Conservation (phyloP, 2,329 filamentous ascomycete species). For the Cercospora citrullina region DNA sequence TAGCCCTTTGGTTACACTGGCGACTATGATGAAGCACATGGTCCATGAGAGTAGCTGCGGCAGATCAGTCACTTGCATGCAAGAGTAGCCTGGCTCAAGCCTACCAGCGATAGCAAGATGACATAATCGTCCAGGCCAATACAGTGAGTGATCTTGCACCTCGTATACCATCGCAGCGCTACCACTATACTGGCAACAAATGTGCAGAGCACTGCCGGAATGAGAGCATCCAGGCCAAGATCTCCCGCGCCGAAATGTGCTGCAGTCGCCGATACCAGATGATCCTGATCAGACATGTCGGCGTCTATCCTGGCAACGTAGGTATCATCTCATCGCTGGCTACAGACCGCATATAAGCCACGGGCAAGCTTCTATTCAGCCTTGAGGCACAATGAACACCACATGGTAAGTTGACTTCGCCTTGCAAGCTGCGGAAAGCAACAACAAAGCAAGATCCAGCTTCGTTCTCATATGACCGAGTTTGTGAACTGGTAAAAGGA, state of each 20-base stretch:
- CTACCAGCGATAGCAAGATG: constrained; percentile 40
- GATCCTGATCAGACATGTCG: neutral
- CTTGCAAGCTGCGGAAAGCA: neutral
- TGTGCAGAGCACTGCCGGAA: constrained; percentile 37
- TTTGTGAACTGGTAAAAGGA: neutral
- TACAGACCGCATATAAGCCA: neutral
- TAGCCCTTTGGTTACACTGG: constrained; percentile 29
- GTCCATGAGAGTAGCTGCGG: constrained; percentile 34
- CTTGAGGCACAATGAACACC: neutral
- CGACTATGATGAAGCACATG: constrained; percentile 35
- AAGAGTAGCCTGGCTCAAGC: neutral
- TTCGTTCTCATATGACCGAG: neutral
- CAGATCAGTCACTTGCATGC: neutral
- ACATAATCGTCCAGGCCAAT: constrained; percentile 42
- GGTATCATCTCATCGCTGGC: neutral
- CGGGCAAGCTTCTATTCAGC: neutral
- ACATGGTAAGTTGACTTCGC: neutral
- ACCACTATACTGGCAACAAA: constrained; percentile 38
- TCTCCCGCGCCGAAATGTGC: constrained; percentile 29
- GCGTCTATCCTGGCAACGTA: neutral
- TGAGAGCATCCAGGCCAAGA: constrained; percentile 36
- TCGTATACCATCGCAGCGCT: constrained; percentile 39
- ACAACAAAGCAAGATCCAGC: neutral
- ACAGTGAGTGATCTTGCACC: constrained; percentile 35
- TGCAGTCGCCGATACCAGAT: constrained; percentile 18